Evolutionary conservation across 1,139 yeast genomes (phyloP), one percentile per base, ranked within the genome.

Genomic region (Hyphopichia fennica): DNA sequence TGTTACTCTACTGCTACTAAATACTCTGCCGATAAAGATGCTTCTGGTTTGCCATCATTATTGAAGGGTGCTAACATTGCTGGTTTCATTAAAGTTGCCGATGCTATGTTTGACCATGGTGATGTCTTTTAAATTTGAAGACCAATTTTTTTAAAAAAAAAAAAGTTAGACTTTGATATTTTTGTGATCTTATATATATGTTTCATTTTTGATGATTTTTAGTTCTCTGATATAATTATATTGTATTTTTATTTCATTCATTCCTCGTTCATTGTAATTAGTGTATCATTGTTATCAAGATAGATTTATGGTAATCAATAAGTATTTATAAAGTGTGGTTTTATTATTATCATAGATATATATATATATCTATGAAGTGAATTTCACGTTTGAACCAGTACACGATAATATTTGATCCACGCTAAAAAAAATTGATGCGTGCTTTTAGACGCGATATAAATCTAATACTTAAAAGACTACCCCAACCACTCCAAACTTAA

Each of bases 11-110:
- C 96, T 52, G 96, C 98, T 46, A 68, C 78, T 57, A 77, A 82
- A 61, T 93, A 86, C 81, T 74, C 90, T 51, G 79, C 84, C 57
- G 93, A 84, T 69, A 73, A 77, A 71, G 71, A 74, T 54, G 72
- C 82, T 45, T 52, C 50, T 32, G 63, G 58, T 39, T 77, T 90
- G 62, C 98, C 99, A 60, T 90, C 97, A 41, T 81, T 93, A 64
- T 96, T 91, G 58, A 88, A 88, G 80, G 99, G 99, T 76, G 98
- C 98, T 61, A 93, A 93, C 84, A 86, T 93, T 75, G 97, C 98
- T 54, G 97, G 98, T 69, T 93, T 91, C 82, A 83, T 90, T 67
- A 91, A 91, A 82, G 98, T 93, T 60, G 97, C 96, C 56, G 95
- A 88, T 58, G 98, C 97, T 58, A 93, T 93, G 98, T 85, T 86